Evolutionary conservation across 73 alveolate species (phyloP).

Genomic region (Paramecium sonneborni): DNA sequence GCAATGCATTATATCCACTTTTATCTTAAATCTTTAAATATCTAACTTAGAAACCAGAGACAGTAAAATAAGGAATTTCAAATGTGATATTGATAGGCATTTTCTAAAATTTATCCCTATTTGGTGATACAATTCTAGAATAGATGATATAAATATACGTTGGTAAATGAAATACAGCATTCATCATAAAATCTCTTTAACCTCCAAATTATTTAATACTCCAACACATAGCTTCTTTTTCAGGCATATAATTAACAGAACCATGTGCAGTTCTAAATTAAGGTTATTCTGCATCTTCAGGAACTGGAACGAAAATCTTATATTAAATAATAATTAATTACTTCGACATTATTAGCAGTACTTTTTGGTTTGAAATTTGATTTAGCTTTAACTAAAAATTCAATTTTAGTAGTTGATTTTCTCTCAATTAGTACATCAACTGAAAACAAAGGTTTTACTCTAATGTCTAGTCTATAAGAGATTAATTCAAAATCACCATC

Average conservation of each 20-base stretch:
- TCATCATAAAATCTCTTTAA: slow-evolving; percentile 95
- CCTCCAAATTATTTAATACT: slow-evolving; percentile 97
- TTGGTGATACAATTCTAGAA: slow-evolving; percentile 60
- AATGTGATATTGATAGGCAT: slow-evolving; percentile 93
- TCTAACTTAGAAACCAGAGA: slow-evolving; percentile 93
- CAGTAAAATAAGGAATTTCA: slow-evolving; percentile 99
- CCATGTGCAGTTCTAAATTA: slow-evolving; percentile 93
- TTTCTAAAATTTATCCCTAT: slow-evolving; percentile 79
- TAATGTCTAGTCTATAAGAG: slow-evolving; percentile 91
- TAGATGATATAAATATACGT: slow-evolving; percentile 49
- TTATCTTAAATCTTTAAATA: slow-evolving; percentile 97
- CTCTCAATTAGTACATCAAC: slow-evolving; percentile 61
- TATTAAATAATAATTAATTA: neutral
- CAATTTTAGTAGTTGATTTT: slow-evolving; percentile 75
- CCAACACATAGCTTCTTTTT: slow-evolving; percentile 96
- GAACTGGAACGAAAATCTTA: slow-evolving; percentile 94
- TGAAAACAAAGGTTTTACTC: slow-evolving; percentile 58
- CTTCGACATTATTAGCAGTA: slow-evolving; percentile 96
- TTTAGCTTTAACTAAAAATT: slow-evolving; percentile 92
- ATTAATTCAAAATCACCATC: slow-evolving; percentile 98
- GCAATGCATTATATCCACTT: slow-evolving; percentile 95
- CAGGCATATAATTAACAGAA: slow-evolving; percentile 90
- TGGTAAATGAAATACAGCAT: slow-evolving; percentile 97
- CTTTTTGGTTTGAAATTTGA: slow-evolving; percentile 91
- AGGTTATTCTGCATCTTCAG: slow-evolving; percentile 96